phyloP scores from a whole-genome alignment of 2,329 filamentous ascomycete genomes.

The Alternaria longipes region DNA sequence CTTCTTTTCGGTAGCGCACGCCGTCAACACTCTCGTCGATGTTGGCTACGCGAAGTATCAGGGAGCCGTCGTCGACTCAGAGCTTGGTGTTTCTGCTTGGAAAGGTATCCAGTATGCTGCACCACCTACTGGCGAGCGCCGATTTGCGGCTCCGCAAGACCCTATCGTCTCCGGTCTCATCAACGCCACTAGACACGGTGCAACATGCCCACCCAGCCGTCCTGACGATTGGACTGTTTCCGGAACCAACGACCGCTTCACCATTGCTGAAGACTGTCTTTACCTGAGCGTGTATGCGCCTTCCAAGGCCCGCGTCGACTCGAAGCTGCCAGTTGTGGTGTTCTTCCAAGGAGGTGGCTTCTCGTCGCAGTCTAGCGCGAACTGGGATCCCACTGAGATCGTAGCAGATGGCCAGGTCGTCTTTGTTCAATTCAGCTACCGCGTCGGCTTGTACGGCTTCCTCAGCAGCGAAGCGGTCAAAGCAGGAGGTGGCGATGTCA shows the following conservation, averaged over 20 bases:
- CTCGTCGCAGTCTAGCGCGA: slow-evolving; percentile 57
- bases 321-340: slow-evolving; percentile 71
- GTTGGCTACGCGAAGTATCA: slow-evolving; percentile 72
- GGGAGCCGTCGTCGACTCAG: slow-evolving; percentile 58
- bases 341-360: slow-evolving; percentile 62
- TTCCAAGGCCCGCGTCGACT: slow-evolving; percentile 57
- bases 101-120: slow-evolving; percentile 77
- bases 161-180: slow-evolving; percentile 19
- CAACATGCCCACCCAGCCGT: slow-evolving; percentile 46
- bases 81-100: slow-evolving; percentile 72
- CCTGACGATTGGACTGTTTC: slow-evolving; percentile 34
- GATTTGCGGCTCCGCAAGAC: slow-evolving; percentile 70
- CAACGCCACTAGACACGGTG: slow-evolving; percentile 38
- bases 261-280: slow-evolving; percentile 71
- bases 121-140: slow-evolving; percentile 69
- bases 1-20: slow-evolving; percentile 19
- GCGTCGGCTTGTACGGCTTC: slow-evolving; percentile 78
- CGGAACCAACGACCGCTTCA: slow-evolving; percentile 24
- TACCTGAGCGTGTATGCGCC: slow-evolving; percentile 73
- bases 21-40: slow-evolving; percentile 60
- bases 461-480: slow-evolving; percentile 67
- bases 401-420: slow-evolving; percentile 69
- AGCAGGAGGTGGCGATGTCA: slow-evolving; percentile 61
- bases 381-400: slow-evolving; percentile 70
- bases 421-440: slow-evolving; percentile 78